Evolutionary conservation across 2,329 filamentous ascomycete species (phyloP), one percentile per base, ranked within the genome.

Genomic region (Colletotrichum lentis): DNA sequence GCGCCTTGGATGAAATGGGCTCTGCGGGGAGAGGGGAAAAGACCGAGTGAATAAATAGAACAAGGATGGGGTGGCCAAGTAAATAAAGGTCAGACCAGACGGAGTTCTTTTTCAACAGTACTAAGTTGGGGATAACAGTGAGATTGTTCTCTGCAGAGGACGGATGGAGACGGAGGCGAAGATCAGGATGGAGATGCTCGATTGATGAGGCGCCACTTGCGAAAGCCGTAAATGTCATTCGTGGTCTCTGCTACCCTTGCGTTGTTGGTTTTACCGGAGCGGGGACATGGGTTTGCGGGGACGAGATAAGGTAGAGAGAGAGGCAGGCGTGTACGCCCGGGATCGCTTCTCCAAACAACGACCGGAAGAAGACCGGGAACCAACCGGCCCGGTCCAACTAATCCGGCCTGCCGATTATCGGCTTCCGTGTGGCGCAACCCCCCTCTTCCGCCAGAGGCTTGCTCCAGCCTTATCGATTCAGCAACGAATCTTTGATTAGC

Each of bases 381-480:
- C 66, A 44, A 65, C 66, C 66, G 66, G 66, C 62, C 66, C 66
- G 66, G 66, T 69, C 50, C 62, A 52, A 52, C 31, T 16, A 37
- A 37, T 52, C 35, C 44, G 55, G 62, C 24, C 27, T 20, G 55
- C 55, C 56, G 55, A 49, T 35, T 50, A 52, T 44, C n/a, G 50
- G 27, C 20, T 31, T 24, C 12, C 35, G 18, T 56, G 14, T 5
- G 22, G 37, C 3, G 6, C 39, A 31, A 7, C 14, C n/a, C 8
- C 18, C 18, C 56, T 31, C 41, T 22, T n/a, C 46, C 46, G 54
- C 41, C 44, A 10, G 14, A 54, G 6, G 43, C 35, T 24, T 20
- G 12, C 4, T 12, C 35, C 31, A 6, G 41, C 46, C 43, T 39
- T 31, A 8, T 22, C 24, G 11, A 52, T n/a, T 24, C 46, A 46